Percentiles rank a stretch among this genome's conserved stretches.
Conservation (phyloP, 305 asterid species). For the Withania somnifera region DNA sequence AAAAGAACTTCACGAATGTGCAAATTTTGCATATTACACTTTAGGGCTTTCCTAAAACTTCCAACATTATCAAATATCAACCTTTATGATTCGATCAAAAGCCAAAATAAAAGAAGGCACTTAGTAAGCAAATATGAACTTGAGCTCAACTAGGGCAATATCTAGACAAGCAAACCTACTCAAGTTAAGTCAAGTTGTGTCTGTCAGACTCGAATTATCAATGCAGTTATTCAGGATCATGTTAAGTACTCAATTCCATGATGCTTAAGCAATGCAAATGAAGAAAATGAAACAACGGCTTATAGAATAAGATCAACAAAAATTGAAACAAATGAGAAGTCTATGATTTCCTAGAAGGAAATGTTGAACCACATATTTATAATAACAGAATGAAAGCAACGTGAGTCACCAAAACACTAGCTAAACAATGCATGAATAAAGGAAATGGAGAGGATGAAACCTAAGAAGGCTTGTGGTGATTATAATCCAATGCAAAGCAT, state of each 20-base stretch:
- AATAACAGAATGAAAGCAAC: not conserved
- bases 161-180: not conserved
- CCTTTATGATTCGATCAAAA: not conserved
- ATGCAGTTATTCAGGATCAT: not conserved
- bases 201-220: not conserved
- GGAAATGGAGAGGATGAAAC: not conserved
- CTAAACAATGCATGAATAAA: not conserved
- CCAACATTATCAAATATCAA: not conserved
- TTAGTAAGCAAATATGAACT: not conserved
- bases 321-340: not conserved
- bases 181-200: not conserved
- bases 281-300: too few relatives aligned
- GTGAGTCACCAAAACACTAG: not conserved
- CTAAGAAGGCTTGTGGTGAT: not conserved
- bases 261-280: too few relatives aligned
- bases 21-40: too few relatives aligned
- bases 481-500: not conserved
- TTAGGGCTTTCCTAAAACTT: not conserved
- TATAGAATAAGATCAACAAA: not conserved
- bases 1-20: not conserved
- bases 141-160: not conserved
- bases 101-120: not conserved
- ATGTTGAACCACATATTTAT: not conserved
- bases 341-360: not conserved
- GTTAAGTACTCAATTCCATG: too few relatives aligned